Evolutionary conservation across 768 basidiomycete genomes (phyloP).

Genomic region (Mycena venus): DNA sequence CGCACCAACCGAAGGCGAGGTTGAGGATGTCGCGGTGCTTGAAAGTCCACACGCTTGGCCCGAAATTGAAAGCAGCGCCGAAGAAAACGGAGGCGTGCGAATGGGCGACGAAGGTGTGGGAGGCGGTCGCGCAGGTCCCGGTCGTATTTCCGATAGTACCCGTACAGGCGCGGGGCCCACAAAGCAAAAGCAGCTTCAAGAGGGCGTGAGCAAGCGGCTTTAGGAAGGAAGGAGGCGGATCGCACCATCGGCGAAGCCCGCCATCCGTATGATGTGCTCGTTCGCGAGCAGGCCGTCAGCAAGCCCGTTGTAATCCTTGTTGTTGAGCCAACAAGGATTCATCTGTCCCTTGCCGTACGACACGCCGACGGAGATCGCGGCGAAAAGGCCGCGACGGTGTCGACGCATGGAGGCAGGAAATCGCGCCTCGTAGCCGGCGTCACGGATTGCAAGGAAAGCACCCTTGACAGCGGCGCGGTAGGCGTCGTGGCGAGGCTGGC

Average conservation of each 20-base stretch:
- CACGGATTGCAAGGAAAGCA: not conserved
- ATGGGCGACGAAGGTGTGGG: not conserved
- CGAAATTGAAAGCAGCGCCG: slow-evolving; percentile 46
- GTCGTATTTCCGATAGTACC: slow-evolving; percentile 15
- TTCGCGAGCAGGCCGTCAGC: slow-evolving; percentile 7
- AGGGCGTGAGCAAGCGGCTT: not conserved
- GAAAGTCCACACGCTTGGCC: slow-evolving; percentile 36
- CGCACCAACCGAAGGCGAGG: slow-evolving; percentile 47
- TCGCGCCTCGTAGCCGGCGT: not conserved
- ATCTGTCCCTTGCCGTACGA: slow-evolving; percentile 37
- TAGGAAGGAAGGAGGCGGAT: not conserved
- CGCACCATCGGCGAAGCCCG: slow-evolving; percentile 33
- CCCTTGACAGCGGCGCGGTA: not conserved
- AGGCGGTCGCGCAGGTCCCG: not conserved
- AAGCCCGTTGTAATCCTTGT: not conserved
- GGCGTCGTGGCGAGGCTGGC: not conserved
- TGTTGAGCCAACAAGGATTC: not conserved
- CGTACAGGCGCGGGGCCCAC: slow-evolving; percentile 31
- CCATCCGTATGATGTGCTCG: not conserved
- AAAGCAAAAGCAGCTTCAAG: slow-evolving; percentile 22
- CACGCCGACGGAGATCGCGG: slow-evolving; percentile 27
- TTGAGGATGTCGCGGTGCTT: slow-evolving; percentile 18
- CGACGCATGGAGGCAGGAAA: not conserved
- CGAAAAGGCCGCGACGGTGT: slow-evolving; percentile 32
- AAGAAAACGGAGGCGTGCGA: not conserved